Evolutionary conservation across 164 flowering plant species (phyloP).

Genomic region (Kingdonia uniflora): DNA sequence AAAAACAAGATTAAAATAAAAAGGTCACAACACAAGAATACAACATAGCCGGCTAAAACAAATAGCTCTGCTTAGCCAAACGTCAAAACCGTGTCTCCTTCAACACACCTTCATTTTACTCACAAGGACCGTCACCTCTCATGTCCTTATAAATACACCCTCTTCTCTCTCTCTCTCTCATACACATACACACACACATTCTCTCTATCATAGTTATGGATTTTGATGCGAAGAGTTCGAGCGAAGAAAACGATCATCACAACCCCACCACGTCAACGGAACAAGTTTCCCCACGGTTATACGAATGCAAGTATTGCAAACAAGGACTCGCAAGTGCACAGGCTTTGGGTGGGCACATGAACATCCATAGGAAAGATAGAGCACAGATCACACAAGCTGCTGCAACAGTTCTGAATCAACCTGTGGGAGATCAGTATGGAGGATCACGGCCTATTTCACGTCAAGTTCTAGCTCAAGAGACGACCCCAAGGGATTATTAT

Average conservation of each 20-base stretch:
- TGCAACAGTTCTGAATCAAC: slow-evolving; percentile 8
- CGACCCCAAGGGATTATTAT: slow-evolving; percentile 15
- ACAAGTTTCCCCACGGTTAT: slow-evolving; percentile 16
- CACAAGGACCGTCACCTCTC: slow-evolving; percentile 3
- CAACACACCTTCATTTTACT: slow-evolving; percentile 7
- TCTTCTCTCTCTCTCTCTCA: no score
- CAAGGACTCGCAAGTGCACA: slow-evolving; percentile 58
- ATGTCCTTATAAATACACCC: no score
- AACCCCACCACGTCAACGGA: no score
- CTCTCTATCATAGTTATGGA: no score
- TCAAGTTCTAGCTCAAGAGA: slow-evolving; percentile 7
- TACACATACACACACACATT: no score
- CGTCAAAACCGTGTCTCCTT: slow-evolving; percentile 16
- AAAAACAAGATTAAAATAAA: not conserved
- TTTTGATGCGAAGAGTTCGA: no score
- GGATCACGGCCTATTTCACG: slow-evolving; percentile 8
- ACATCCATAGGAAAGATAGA: slow-evolving; percentile 51
- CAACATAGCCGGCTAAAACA: slow-evolving; percentile 19
- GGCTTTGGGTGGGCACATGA: slow-evolving; percentile 66
- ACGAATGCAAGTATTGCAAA: slow-evolving; percentile 53
- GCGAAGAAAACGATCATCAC: no score
- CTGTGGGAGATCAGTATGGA: not conserved
- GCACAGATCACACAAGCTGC: slow-evolving; percentile 22
- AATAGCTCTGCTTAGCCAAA: slow-evolving; percentile 9
- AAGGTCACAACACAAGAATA: no score